A percentile compares a stretch with the other conserved stretches of the same genome.
phyloP scores from a whole-genome alignment of 148 eudicot species.

The Vaccinium myrtillus region DNA sequence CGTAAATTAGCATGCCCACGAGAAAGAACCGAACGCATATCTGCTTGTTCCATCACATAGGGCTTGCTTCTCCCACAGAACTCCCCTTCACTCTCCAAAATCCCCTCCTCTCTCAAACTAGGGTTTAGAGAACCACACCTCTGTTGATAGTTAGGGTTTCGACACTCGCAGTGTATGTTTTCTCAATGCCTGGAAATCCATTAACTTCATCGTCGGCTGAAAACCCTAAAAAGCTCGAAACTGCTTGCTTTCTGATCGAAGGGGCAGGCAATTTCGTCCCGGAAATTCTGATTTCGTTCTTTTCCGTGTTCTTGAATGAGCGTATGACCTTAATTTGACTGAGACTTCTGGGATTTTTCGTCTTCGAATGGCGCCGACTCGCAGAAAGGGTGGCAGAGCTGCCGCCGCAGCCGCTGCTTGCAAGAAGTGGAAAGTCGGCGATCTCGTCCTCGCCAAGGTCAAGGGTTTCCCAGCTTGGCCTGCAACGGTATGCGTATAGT shows the following conservation, averaged over 20 bases:
- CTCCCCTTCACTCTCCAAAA: not conserved
- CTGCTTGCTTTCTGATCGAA: slow-evolving; percentile 14
- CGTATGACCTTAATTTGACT: slow-evolving; percentile 18
- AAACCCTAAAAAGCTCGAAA: slow-evolving; percentile 20
- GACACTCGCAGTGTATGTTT: not conserved
- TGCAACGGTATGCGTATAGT: slow-evolving; percentile 59
- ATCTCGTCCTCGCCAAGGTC: slow-evolving; percentile 97
- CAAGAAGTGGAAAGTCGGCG: slow-evolving; percentile 84
- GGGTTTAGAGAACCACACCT: slow-evolving; percentile 1
- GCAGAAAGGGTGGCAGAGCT: slow-evolving; percentile 65
- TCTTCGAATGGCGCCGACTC: slow-evolving; percentile 64
- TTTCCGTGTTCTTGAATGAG: not conserved
- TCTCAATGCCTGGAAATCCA: slow-evolving; percentile 47
- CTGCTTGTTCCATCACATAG: slow-evolving; percentile 1
- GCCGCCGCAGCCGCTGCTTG: slow-evolving; percentile 73
- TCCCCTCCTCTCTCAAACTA: not conserved
- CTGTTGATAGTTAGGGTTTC: slow-evolving; percentile 4
- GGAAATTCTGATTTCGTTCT: not conserved
- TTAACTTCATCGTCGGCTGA: slow-evolving; percentile 15
- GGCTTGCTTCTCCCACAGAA: not conserved
- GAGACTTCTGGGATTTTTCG: slow-evolving; percentile 8
- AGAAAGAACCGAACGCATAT: not conserved
- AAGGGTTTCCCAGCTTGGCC: slow-evolving; percentile 99
- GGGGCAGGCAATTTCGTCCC: slow-evolving; percentile 12
- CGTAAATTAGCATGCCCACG: not conserved